Evolutionary conservation across 2,329 filamentous ascomycete genomes (phyloP), one percentile per base, ranked within the genome.

Genomic region (Coleophoma eucalyptorum): DNA sequence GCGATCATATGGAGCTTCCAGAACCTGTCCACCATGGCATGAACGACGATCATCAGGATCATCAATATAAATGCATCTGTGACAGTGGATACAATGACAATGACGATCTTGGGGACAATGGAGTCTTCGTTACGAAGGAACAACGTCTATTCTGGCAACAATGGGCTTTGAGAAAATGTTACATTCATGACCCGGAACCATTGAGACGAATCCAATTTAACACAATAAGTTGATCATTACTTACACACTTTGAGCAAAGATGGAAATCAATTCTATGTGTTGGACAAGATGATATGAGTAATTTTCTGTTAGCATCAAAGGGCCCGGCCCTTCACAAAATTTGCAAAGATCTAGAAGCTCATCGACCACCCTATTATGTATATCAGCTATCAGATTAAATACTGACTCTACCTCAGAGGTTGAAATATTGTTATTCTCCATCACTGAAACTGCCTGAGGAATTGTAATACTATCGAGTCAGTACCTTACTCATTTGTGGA

Each of bases 71-170:
- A 51, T 61, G 56, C 46, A 50, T 42, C n/a, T 46, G 49, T n/a
- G 69, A 64, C 48, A 65, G 69, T 7, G 74, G 77, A 16, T 50
- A 48, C 7, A 43, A 49, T 46, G 41, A 46, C 15, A 44, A 50
- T 41, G 50, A 55, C 21, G 68, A 71, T 19, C 62, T 80, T 5
- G 70, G 67, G 15, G 78, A 80, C 56, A 70, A 79, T 55, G 76
- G 76, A 1, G 52, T 66, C 3, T 63, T 62, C 37, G 75, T 79
- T 4, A 70, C 67, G n/a, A 71, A 73, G 54, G 58, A 64, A 34
- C 75, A 79, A 57, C 70, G 78, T 47, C 79, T 79, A 57, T 67
- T 72, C 48, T 81, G 77, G 78, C 77, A 81, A 62, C 72, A 72
- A 56, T 81, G 78, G 78, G 74, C 77, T 12, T 60, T 79, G 12